Conservation (phyloP, 306 rosid species). For the Castanospermum australe region DNA sequence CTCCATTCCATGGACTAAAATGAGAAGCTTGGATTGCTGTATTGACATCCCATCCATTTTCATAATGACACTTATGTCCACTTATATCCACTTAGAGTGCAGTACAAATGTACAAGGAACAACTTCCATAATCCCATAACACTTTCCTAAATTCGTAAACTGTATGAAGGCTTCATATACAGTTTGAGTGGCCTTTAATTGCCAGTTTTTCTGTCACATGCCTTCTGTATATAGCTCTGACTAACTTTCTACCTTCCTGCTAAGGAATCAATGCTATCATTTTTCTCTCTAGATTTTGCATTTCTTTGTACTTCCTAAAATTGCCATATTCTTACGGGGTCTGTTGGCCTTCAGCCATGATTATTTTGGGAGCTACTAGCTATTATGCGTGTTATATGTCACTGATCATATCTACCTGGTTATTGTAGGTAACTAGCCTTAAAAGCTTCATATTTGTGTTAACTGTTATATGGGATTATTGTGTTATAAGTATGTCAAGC, state of each 20-base stretch:
- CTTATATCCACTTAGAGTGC: neutral
- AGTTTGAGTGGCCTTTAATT: neutral
- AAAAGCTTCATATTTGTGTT: neutral
- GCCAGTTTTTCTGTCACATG: neutral
- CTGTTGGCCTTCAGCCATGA: conserved; percentile 11
- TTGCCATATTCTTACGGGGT: neutral
- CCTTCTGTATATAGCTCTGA: neutral
- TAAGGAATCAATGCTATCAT: conserved; percentile 6
- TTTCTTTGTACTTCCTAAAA: neutral
- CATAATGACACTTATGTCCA: neutral
- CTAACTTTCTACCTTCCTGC: neutral
- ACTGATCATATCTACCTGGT: neutral
- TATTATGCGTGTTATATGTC: neutral
- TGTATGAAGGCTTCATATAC: neutral
- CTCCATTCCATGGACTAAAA: too few relatives aligned
- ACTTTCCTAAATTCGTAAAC: neutral
- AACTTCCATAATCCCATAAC: neutral
- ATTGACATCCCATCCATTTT: too few relatives aligned
- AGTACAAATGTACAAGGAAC: neutral
- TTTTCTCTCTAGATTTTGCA: neutral
- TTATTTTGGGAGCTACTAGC: neutral
- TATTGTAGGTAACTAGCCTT: neutral
- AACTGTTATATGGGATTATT: neutral
- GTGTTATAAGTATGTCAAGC: neutral
- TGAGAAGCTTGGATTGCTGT: too few relatives aligned